Evolutionary conservation across 192 early-diverging fungal genomes (phyloP).

Genomic region (Podila minutissima): DNA sequence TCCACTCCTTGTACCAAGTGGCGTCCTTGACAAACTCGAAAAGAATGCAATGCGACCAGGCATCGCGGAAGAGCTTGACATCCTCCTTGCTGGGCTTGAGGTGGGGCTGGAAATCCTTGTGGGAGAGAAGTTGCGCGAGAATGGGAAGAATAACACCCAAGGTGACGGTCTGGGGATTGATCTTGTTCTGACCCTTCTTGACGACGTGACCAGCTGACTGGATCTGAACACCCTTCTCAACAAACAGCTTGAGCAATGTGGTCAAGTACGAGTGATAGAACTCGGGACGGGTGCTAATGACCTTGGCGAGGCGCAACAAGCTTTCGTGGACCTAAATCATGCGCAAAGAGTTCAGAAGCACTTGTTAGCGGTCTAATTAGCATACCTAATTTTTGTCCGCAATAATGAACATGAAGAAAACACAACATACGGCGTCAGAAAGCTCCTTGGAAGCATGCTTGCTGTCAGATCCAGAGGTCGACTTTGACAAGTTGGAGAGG

Average conservation of each 20-base stretch:
- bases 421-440: slow-evolving; percentile 56
- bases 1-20: slow-evolving; percentile 82
- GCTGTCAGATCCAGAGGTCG: slow-evolving; percentile 55
- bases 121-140: slow-evolving; percentile 65
- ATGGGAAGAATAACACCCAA: slow-evolving; percentile 71
- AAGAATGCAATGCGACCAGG: slow-evolving; percentile 90
- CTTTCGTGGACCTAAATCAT: slow-evolving; percentile 54
- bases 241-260: slow-evolving; percentile 64
- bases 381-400: background rate
- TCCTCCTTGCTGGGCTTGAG: slow-evolving; percentile 67
- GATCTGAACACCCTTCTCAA: slow-evolving; percentile 69
- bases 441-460: slow-evolving; percentile 53
- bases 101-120: slow-evolving; percentile 67
- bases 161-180: slow-evolving; percentile 57
- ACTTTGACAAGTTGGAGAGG: slow-evolving; percentile 56
- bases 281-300: slow-evolving; percentile 60
- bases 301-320: slow-evolving; percentile 58
- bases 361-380: background rate
- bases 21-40: slow-evolving; percentile 80
- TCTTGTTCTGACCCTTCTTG: slow-evolving; percentile 55
- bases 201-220: slow-evolving; percentile 54
- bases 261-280: slow-evolving; percentile 63
- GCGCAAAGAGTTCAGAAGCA: background rate
- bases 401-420: background rate
- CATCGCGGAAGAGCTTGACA: slow-evolving; percentile 81